Evolutionary conservation across 306 rosid species (phyloP), one percentile per base, ranked within the genome.

Genomic region (Casuarina cunninghamiana): DNA sequence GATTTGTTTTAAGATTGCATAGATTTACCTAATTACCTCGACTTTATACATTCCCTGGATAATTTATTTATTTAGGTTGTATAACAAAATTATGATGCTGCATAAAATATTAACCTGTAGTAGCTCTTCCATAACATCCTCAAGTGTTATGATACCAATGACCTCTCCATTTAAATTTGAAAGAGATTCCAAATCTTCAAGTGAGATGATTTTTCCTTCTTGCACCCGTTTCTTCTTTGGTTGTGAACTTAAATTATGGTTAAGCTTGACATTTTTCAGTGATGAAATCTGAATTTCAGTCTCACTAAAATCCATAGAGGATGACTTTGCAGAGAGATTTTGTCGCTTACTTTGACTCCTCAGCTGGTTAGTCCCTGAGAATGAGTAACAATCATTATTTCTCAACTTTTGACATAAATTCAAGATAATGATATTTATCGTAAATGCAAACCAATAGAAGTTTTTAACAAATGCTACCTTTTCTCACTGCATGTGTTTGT

Each of bases 111-210:
- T 43, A 85, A 92, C 98, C 93, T 94, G 98, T 39, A 94, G 62
- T 13, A 94, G 77, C 79, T 91, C 90, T 74, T 94, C 98, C 87
- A 94, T 87, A 49, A 91, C 90, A 90, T 94, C 96, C 80, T 94
- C 98, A 89, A 91, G 84, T 11, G 97, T 91, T 55, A 94, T 89
- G 82, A 94, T 89, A 12, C 98, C 97, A 51, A 89, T 74, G 11
- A 84, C 88, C 55, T 87, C 97, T 53, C 87, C 96, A 71, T 86
- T 86, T n/a, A 38, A 39, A 81, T 65, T 71, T 48, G 84, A 67
- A 75, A 83, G 80, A n/a, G 86, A 71, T 45, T 74, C 88, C 63
- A 76, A 39, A 73, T 66, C 84, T 81, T 71, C 87, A 58, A 67
- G 66, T 1, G 88, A 73, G 53, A 77, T 35, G 45, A 54, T 77